A percentile compares a stretch with the other conserved stretches of the same genome.
Conservation (phyloP, 2,329 filamentous ascomycete species). For the Fusarium nurragi region DNA sequence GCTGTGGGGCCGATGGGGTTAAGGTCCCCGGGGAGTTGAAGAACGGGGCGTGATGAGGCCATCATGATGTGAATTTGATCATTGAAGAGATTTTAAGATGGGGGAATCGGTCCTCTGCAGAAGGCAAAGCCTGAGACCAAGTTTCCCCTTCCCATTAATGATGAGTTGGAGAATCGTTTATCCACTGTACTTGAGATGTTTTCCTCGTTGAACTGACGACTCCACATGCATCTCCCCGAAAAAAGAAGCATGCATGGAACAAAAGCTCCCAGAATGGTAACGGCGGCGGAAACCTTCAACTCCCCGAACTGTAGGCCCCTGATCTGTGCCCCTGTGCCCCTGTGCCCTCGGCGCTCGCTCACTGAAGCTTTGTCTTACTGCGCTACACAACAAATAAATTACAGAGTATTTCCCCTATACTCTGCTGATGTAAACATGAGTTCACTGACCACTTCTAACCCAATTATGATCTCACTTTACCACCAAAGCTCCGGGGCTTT, state of each 20-base stretch:
- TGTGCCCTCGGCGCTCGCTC: neutral
- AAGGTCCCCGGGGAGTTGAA: slow-evolving; percentile 27
- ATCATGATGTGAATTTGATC: slow-evolving; percentile 14
- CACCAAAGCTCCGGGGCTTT: slow-evolving; percentile 10
- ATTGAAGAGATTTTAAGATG: neutral
- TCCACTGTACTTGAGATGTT: neutral
- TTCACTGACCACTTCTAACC: slow-evolving; percentile 17
- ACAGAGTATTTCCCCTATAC: neutral
- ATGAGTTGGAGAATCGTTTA: neutral
- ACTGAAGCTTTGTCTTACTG: neutral
- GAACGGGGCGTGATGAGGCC: slow-evolving; percentile 21
- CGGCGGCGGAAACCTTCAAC: slow-evolving; percentile 5
- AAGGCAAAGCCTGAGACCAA: fast-evolving
- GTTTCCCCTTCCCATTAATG: fast-evolving
- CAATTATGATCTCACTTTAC: slow-evolving; percentile 25
- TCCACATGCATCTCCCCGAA: slow-evolving; percentile 22
- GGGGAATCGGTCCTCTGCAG: too few species aligned
- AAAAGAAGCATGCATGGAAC: slow-evolving; percentile 23
- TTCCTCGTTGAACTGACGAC: neutral
- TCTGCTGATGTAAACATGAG: neutral
- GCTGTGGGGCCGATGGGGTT: slow-evolving; percentile 21
- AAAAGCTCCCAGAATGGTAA: slow-evolving; percentile 4
- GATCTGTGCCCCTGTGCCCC: neutral
- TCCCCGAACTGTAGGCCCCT: slow-evolving; percentile 23
- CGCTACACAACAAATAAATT: slow-evolving; percentile 1